phyloP scores from a whole-genome alignment of 2,329 filamentous ascomycete species.

The Ophiostoma ulmi region DNA sequence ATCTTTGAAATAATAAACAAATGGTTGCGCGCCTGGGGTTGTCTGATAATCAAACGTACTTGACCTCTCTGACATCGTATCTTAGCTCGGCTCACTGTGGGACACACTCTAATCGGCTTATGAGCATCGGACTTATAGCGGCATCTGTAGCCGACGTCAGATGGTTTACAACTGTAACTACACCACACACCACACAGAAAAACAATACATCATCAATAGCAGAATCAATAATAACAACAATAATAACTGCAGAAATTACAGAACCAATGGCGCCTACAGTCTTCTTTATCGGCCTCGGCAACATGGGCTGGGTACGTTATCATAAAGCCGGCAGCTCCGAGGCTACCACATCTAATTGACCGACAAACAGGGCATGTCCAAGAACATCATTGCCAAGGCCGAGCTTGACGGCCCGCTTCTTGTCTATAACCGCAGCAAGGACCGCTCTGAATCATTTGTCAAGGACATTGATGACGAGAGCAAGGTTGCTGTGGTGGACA shows the following conservation, averaged over 20 bases:
- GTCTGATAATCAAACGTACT: neutral
- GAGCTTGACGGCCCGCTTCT: constrained; percentile 65
- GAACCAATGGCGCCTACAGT: constrained; percentile 53
- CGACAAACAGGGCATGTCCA: constrained; percentile 66
- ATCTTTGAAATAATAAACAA: neutral
- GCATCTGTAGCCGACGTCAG: neutral
- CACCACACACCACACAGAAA: neutral
- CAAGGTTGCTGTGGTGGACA: constrained; percentile 59
- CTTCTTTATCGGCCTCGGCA: constrained; percentile 78
- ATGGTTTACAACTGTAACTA: neutral
- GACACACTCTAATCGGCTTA: neutral
- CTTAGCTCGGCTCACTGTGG: neutral
- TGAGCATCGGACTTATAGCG: neutral
- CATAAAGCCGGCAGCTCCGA: neutral
- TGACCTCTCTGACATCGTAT: neutral
- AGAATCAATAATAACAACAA: neutral
- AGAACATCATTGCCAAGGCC: constrained; percentile 76
- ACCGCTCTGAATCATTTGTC: constrained; percentile 53
- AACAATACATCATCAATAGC: neutral
- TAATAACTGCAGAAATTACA: neutral
- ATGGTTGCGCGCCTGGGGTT: neutral
- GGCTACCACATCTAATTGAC: neutral
- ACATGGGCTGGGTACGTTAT: constrained; percentile 67
- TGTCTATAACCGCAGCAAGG: constrained; percentile 71
- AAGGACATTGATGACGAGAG: constrained; percentile 51